Base-by-base conservation (phyloP, 257 asterid species). In the Capsicum chinense region DNA sequence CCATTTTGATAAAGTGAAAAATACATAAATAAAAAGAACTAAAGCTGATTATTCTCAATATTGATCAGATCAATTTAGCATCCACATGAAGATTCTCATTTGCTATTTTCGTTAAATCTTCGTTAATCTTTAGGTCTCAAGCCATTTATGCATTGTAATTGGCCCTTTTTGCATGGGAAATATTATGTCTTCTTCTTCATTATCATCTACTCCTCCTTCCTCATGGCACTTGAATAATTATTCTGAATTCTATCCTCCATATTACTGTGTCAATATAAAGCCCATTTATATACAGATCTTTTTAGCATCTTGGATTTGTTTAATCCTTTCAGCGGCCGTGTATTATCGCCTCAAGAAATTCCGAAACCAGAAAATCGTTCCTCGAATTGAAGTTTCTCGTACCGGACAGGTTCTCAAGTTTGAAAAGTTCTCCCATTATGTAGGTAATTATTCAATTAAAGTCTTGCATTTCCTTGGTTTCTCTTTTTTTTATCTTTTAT, bases 381-480 rank as follows among this genome's bases (percentile, higher is more conserved):
- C 98, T 0, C 69, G 86, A 26, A 88, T 92, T 21, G 91, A 87
- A 83, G 86, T 93, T 68, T 84, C 98, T 3, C 92, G 91, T 44
- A 85, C 92, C 0, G 97, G 95, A 33, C 94, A 94, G 88, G 88
- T 92, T 71, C n/a, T 92, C 62, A 87, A 88, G 93, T 85, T 93
- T 11, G 99, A 96, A 78, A 92, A 86, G 73, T 94, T 94, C 90
- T 89, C 98, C 47, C 97, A 96, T 80, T 94, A 96, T 81, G 98
- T 96, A 90, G 99, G 99, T 96, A 92, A 92, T 58, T 80, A 60
- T 83, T 63, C 8, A 6, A 33, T 16, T 21, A 79, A 82, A 87
- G 86, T 71, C 76, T 17, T 57, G 2, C 8, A 44, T 60, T 47
- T 37, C 19, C 7, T 50, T 37, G 0, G 9, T 9, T 62, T 60